phyloP scores from a whole-genome alignment of 1,284 basidiomycete species.

The Fomitiporia mediterranea region DNA sequence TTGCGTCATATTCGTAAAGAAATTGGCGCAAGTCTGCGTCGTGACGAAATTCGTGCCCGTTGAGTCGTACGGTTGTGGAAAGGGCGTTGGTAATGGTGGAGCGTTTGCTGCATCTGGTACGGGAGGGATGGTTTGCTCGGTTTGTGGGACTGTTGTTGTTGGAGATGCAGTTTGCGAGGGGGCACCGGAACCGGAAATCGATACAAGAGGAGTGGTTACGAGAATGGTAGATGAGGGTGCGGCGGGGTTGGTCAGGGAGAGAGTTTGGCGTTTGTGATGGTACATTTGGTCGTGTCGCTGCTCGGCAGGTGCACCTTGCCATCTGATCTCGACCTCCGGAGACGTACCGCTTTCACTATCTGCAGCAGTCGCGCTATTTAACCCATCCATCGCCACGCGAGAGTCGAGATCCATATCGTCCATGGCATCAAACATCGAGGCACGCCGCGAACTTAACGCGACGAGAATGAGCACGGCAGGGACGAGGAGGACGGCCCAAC shows the following conservation, averaged over 20 bases:
- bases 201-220: neutral
- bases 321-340: neutral
- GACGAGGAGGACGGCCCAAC: slow-evolving; percentile 48
- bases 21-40: slow-evolving; percentile 54
- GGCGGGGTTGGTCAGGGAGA: slow-evolving; percentile 18
- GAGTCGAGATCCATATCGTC: slow-evolving; percentile 22
- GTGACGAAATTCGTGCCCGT: slow-evolving; percentile 58
- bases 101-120: slow-evolving; percentile 31
- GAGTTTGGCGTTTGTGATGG: slow-evolving; percentile 7
- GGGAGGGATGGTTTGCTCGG: slow-evolving; percentile 34
- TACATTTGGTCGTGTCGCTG: neutral
- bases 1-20: slow-evolving; percentile 70
- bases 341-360: neutral
- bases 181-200: neutral
- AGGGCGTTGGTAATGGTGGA: slow-evolving; percentile 59
- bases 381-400: neutral
- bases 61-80: slow-evolving; percentile 72
- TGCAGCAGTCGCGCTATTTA: slow-evolving; percentile 7
- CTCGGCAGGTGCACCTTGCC: neutral
- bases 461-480: slow-evolving; percentile 51
- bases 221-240: slow-evolving; percentile 19
- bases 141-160: slow-evolving; percentile 20
- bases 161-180: slow-evolving; percentile 19
- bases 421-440: slow-evolving; percentile 25
- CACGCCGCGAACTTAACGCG: slow-evolving; percentile 44